A percentile compares a stretch with the other conserved stretches of the same genome.
Conservation (phyloP, 2,329 filamentous ascomycete species). For the Fusarium paranaense region DNA sequence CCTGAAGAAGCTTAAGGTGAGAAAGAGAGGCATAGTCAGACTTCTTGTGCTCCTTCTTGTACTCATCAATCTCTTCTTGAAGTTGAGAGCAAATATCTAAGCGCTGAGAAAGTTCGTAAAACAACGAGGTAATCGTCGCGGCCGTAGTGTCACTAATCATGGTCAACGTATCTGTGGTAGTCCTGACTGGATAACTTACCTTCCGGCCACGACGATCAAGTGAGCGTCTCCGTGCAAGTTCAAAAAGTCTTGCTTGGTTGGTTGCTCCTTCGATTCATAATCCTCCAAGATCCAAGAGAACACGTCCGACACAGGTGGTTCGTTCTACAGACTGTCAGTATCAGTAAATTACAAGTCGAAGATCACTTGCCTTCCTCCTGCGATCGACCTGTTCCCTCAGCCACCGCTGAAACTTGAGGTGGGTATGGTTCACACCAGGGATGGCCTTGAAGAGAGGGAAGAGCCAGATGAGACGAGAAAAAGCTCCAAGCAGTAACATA, state of each 20-base stretch:
- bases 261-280: slow-evolving; percentile 25
- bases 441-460: slow-evolving; percentile 22
- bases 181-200: slow-evolving; percentile 28
- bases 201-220: slow-evolving; percentile 49
- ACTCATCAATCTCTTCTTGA: slow-evolving; percentile 49
- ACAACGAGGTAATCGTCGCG: slow-evolving; percentile 47
- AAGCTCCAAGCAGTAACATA: slow-evolving; percentile 37
- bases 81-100: slow-evolving; percentile 45
- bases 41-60: slow-evolving; percentile 13
- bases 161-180: not conserved
- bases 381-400: slow-evolving; percentile 15
- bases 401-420: slow-evolving; percentile 22
- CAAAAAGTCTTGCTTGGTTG: slow-evolving; percentile 36
- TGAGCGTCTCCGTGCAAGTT: slow-evolving; percentile 45
- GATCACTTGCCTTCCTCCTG: slow-evolving; percentile 2
- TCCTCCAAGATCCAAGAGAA: slow-evolving; percentile 49
- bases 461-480: slow-evolving; percentile 37
- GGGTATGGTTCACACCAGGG: slow-evolving; percentile 10
- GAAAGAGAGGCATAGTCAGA: slow-evolving; percentile 34
- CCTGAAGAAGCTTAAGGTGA: slow-evolving; percentile 48
- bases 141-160: slow-evolving; percentile 51
- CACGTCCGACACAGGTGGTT: slow-evolving; percentile 43
- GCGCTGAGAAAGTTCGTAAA: slow-evolving; percentile 50
- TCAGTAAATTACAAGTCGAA: accelerated
- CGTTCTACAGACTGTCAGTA: not conserved